Evolutionary conservation across 768 basidiomycete genomes (phyloP), one percentile per base, ranked within the genome.

Genomic region (Boletus rex-veris): DNA sequence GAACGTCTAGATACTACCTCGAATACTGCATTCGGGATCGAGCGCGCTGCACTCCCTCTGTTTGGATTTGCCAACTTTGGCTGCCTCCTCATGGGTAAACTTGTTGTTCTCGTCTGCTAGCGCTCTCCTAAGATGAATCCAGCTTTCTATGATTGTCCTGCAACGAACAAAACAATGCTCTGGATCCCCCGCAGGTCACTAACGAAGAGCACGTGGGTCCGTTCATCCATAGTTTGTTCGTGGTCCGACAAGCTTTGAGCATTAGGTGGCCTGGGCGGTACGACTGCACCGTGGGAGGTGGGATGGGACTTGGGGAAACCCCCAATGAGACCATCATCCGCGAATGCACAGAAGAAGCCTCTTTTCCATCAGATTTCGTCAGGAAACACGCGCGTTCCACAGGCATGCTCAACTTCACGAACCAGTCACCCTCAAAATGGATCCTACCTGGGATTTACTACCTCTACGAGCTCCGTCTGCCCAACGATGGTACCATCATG

Each of bases 401-500:
- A 7, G 77, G 77, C 18, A 66, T 72, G 44, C 60, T 78, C 18
- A 70, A 72, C 19, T 78, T 66, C 60, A 70, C 68, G 48, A 75
- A 77, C 51, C 77, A 74, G 16, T 77, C 76, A 0, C 75, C 74
- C 7, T 62, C 69, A 16, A 68, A 68, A 38, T 78, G 75, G 75
- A 65, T 77, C 16, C 60, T 78, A n/a, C 77, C 77, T 6, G 75
- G 75, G 19, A 62, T 76, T 18, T 78, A 78, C 58, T 74, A 75
- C 52, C 69, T 75, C 35, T 78, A 73, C 47, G 77, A 78, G 36
- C 69, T 79, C 11, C 69, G 71, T 12, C 64, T 78, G 11, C 75
- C 74, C 0, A 49, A 63, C 7, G 69, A 77, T 52, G 66, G 66
- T 2, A 52, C 66, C 12, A 56, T 74, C 35, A 48, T 54, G 1